A percentile compares a stretch with the other conserved stretches of the same genome.
Conservation (phyloP, 140 eudicot genomes). For the Flaveria floridana region DNA sequence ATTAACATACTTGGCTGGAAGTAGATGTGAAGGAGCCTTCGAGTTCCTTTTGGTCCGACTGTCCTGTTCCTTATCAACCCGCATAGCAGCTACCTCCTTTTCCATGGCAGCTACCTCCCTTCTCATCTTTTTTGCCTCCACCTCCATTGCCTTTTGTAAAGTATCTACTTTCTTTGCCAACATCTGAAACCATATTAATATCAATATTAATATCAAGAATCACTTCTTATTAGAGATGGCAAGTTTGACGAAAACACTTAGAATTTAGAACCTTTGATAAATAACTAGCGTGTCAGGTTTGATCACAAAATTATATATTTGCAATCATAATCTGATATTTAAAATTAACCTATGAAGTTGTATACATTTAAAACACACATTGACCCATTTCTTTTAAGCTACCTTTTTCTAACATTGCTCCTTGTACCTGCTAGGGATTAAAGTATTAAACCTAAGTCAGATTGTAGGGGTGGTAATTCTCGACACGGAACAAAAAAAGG, state of each 20-base stretch:
- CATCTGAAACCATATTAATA: slow-evolving; percentile 52
- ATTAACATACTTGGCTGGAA: slow-evolving; percentile 62
- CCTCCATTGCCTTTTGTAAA: slow-evolving; percentile 90
- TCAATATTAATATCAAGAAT: neutral
- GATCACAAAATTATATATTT: neutral
- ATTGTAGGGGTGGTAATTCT: neutral
- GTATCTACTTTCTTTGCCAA: slow-evolving; percentile 93
- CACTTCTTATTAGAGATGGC: neutral
- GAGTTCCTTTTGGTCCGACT: slow-evolving; percentile 57
- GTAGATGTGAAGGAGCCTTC: slow-evolving; percentile 65
- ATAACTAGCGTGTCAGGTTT: neutral
- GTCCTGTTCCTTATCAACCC: slow-evolving; percentile 83
- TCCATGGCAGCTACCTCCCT: slow-evolving; percentile 95
- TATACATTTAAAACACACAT: neutral
- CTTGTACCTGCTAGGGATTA: neutral
- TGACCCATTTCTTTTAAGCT: neutral
- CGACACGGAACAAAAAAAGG: no score
- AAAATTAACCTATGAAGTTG: neutral
- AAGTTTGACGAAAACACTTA: neutral
- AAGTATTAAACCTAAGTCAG: neutral
- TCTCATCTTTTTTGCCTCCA: slow-evolving; percentile 95
- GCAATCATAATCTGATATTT: neutral
- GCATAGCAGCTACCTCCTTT: slow-evolving; percentile 96
- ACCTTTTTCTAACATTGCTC: neutral
- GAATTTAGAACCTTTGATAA: neutral